Evolutionary conservation across 345 rosid genomes (phyloP), one percentile per base, ranked within the genome.

Genomic region (Rhizophora apiculata): DNA sequence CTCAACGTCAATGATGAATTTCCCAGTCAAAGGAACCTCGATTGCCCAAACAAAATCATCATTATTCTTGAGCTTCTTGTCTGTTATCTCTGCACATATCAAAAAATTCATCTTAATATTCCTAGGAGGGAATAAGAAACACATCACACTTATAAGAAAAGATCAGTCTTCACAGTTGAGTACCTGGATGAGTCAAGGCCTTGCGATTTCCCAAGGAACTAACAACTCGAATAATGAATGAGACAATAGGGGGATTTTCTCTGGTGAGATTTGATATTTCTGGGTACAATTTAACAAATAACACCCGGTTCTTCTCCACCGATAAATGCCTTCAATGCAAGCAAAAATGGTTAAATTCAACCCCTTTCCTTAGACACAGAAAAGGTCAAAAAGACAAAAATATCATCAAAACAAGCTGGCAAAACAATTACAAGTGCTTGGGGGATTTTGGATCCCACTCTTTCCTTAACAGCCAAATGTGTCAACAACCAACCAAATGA

Each of bases 1-100:
- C 69, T 94, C 99, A 6, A 94, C 88, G 65, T 94, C 99, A 18
- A 91, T 88, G 74, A 89, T 89, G 82, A 94, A 74, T 83, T 86
- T 91, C 24, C 97, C 99, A 0, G 89, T 85, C 39, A 89, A 80
- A 6, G 97, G 97, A 67, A 86, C 85, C 55, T 94, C 97, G 67
- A 91, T 76, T 0, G 81, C 81, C 99, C 99, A 94, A 60, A 91
- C 79, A 70, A 91, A 94, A 74, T 87, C 93, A 34, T 94, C 88
- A 72, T 79, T 88, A 36, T 70, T 84, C 88, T 91, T 91, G 69
- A 94, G 85, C 78, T 74, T 74, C 82, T 83, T 89, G 78, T 94
- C 95, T 36, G 78, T 86, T 30, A 89, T 76, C 81, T 85, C 96
- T 94, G 85, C 82, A 21, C 19, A 16, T 56, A 56, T n/a, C 60